Conservation (phyloP, 805 yeast species). For the Saturnispora zaruensis region DNA sequence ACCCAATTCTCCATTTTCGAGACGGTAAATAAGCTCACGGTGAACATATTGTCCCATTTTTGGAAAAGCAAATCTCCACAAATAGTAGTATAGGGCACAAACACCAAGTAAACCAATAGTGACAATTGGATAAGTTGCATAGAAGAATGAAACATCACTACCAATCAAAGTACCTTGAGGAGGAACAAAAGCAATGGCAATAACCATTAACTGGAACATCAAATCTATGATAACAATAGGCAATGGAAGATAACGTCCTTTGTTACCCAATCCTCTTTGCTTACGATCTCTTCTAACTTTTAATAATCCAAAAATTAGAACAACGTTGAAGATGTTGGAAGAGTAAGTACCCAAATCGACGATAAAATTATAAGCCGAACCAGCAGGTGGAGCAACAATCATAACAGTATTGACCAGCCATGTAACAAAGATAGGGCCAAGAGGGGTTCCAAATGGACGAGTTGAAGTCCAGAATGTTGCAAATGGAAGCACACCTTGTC, state of each 20-base stretch:
- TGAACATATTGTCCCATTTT: constrained; percentile 28
- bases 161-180: constrained; percentile 34
- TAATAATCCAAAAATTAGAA: constrained; percentile 55
- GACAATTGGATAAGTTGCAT: constrained; percentile 34
- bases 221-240: constrained; percentile 29
- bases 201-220: constrained; percentile 30
- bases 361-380: constrained; percentile 79
- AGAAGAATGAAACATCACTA: constrained; percentile 35
- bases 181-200: constrained; percentile 29
- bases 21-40: constrained; percentile 25
- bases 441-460: constrained; percentile 66
- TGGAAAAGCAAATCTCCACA: constrained; percentile 33
- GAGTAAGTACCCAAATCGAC: constrained; percentile 76
- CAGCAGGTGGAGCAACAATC: constrained; percentile 75
- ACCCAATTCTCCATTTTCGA: constrained; percentile 33
- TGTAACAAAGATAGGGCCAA: constrained; percentile 66
- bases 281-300: constrained; percentile 32
- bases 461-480: constrained; percentile 62
- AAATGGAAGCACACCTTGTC: constrained; percentile 75
- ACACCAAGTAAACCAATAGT: constrained; percentile 29
- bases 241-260: constrained; percentile 29
- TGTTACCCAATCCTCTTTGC: constrained; percentile 27
- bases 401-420: constrained; percentile 68
- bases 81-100: constrained; percentile 29
- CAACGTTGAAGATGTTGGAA: constrained; percentile 62